phyloP scores from a whole-genome alignment of 208 protist genomes.

The Leishmania gerbilli region DNA sequence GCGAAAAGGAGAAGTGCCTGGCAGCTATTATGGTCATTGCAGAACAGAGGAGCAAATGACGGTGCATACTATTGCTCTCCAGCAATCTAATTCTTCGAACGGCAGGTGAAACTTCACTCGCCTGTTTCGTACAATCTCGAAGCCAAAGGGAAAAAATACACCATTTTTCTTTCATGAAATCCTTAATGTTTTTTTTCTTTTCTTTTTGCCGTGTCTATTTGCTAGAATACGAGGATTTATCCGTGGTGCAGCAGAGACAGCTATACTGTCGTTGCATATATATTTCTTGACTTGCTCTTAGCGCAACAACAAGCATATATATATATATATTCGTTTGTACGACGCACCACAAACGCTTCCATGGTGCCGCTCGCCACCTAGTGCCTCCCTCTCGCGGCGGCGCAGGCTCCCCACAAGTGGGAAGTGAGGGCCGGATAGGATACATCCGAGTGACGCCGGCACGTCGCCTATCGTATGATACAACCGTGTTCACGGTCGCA shows the following conservation, averaged over 20 bases:
- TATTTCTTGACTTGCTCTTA: background rate
- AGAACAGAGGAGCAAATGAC: too few relatives aligned
- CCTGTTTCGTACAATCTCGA: too few relatives aligned
- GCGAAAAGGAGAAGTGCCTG: too few relatives aligned
- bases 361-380: background rate
- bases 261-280: background rate
- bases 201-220: background rate
- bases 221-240: background rate
- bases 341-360: too few relatives aligned
- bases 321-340: too few relatives aligned
- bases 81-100: too few relatives aligned
- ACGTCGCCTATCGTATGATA: background rate
- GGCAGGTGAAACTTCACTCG: accelerated
- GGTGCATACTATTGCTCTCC: too few relatives aligned
- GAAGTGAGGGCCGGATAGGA: background rate
- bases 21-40: too few relatives aligned
- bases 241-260: background rate
- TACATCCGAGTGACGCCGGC: background rate
- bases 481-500: background rate
- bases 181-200: background rate
- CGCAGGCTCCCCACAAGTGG: background rate
- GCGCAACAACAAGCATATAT: background rate
- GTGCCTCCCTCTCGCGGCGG: background rate
- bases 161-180: background rate
- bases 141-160: background rate